These are phyloP conservation scores for Ceratobasidium sp. DNA, from an alignment of 1,284 basidiomycete genomes.

Conservation along the genomic window DNA sequence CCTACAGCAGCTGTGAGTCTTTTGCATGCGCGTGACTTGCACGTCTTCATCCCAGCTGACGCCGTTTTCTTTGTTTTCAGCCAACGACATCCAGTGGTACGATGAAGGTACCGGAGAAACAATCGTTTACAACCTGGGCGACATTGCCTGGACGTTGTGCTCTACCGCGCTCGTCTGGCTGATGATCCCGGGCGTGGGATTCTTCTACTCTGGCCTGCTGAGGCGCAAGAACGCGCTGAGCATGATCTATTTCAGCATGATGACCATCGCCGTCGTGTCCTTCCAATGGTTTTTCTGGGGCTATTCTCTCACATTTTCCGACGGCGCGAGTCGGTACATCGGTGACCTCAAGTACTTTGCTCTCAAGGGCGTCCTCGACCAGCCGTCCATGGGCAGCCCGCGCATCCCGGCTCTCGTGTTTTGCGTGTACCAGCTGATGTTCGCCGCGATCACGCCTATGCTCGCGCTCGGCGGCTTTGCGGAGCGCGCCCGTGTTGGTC, in stretches of 20 bases:
- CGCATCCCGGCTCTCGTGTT: conserved; percentile 87
- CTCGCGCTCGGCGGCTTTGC: conserved; percentile 92
- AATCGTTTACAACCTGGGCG: conserved; percentile 63
- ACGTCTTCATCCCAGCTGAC: background rate
- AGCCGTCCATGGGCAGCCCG: conserved; percentile 78
- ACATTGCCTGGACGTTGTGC: conserved; percentile 63
- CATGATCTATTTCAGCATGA: conserved; percentile 67
- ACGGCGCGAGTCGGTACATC: conserved; percentile 50
- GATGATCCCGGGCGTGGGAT: conserved; percentile 67
- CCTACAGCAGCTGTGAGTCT: conserved; percentile 35
- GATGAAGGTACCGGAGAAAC: conserved; percentile 23
- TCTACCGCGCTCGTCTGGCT: conserved; percentile 63
- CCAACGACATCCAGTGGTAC: conserved; percentile 39
- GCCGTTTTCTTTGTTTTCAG: conserved; percentile 8
- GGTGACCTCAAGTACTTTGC: conserved; percentile 74
- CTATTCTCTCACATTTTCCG: conserved; percentile 60
- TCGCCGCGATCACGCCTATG: conserved; percentile 80
- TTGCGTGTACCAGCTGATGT: conserved; percentile 91
- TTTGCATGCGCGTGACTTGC: no score
- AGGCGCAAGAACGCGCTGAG: conserved; percentile 68
- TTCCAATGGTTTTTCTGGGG: conserved; percentile 59
- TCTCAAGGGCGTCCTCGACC: conserved; percentile 82
- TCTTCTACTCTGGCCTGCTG: conserved; percentile 68
- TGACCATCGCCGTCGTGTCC: conserved; percentile 63
- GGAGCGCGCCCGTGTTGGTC: conserved; percentile 89